These are phyloP conservation scores for Pythium utonaiense DNA, from an alignment of 352 stramenopile species.

Conservation along the genomic window DNA sequence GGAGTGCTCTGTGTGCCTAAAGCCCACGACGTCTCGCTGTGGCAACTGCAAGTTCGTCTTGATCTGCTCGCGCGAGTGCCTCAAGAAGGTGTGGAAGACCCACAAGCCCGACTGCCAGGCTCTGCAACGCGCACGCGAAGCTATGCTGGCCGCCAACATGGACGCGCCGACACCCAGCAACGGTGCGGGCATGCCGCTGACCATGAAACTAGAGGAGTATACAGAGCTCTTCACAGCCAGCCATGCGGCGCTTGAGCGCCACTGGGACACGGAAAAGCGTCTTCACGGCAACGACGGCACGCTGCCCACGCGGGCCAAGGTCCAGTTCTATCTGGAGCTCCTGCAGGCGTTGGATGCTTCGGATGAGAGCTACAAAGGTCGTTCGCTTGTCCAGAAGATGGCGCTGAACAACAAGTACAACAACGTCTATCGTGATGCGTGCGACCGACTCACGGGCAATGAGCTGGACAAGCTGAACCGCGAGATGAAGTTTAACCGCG, in stretches of 20 bases:
- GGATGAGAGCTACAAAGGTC: slow-evolving; percentile 15
- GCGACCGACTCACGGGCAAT: slow-evolving; percentile 13
- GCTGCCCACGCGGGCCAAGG: neutral
- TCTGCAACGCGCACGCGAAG: neutral
- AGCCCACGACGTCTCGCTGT: neutral
- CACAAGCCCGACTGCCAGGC: slow-evolving; percentile 1
- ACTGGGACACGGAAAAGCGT: neutral
- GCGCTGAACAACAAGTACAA: slow-evolving; percentile 39
- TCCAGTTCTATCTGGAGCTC: slow-evolving; percentile 4
- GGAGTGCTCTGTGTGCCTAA: neutral
- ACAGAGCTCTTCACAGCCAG: neutral
- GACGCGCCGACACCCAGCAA: neutral
- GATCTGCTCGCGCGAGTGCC: slow-evolving; percentile 5
- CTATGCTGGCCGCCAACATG: neutral
- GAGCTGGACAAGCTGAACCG: slow-evolving; percentile 24
- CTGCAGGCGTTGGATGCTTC: slow-evolving; percentile 24
- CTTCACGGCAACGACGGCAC: slow-evolving; percentile 5
- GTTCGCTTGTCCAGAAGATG: slow-evolving; percentile 28
- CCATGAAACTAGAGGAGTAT: neutral
- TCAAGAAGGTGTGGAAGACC: neutral
- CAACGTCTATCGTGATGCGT: slow-evolving; percentile 28
- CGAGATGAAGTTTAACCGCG: slow-evolving; percentile 22
- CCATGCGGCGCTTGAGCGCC: neutral
- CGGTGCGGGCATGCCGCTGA: neutral
- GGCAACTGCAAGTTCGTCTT: slow-evolving; percentile 2